phyloP scores from a whole-genome alignment of 305 asterid species.

The Plantago coronopus region DNA sequence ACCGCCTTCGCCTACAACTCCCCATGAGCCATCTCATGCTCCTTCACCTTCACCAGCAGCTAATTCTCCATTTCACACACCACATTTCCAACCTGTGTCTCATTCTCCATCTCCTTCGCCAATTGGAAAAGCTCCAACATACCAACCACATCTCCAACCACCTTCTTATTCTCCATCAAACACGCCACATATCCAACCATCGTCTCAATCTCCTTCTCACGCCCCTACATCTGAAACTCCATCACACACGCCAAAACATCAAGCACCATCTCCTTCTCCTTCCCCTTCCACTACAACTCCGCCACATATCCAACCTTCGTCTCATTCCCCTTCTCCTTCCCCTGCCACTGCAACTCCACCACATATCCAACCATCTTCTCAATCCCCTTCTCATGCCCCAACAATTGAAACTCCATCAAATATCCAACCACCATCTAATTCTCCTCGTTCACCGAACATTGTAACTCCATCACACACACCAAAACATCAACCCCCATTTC shows the following conservation, averaged over 20 bases:
- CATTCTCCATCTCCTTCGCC: conserved; percentile 17
- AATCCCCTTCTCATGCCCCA: too few relatives aligned
- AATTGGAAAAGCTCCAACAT: conserved; percentile 7
- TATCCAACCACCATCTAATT: too few relatives aligned
- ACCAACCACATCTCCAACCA: conserved; percentile 2
- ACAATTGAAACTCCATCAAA: too few relatives aligned
- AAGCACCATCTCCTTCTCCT: conserved; percentile 2
- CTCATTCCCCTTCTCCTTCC: conserved; percentile 12
- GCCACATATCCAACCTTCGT: conserved; percentile 11
- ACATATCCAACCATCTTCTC: too few relatives aligned
- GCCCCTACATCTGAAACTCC: conserved; percentile 17
- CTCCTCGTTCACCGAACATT: too few relatives aligned
- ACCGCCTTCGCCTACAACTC: conserved; percentile 12
- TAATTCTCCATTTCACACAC: conserved; percentile 16
- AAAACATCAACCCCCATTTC: neutral
- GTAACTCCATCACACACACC: neutral
- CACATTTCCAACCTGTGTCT: conserved; percentile 2
- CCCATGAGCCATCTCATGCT: conserved; percentile 9
- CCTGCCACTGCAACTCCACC: conserved; percentile 14
- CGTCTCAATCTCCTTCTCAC: conserved; percentile 8
- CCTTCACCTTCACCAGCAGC: conserved; percentile 19
- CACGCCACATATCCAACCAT: conserved; percentile 16
- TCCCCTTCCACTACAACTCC: conserved; percentile 2
- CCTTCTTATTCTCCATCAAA: neutral
- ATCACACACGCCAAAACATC: conserved; percentile 7